Evolutionary conservation across 768 basidiomycete genomes (phyloP).

Genomic region (Dendrothele bispora): DNA sequence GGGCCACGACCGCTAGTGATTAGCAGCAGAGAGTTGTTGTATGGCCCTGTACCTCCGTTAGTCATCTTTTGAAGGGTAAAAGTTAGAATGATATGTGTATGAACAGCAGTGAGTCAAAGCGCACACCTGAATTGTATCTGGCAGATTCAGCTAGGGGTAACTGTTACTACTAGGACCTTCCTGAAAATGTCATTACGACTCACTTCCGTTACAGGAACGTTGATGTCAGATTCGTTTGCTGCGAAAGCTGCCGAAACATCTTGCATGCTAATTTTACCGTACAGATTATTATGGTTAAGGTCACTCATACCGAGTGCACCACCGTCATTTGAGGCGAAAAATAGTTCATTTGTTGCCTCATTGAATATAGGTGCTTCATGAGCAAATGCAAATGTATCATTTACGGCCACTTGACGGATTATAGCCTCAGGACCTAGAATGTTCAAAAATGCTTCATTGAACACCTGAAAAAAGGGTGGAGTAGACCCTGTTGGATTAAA

Average conservation of each 20-base stretch:
- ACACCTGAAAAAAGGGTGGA: slow-evolving; percentile 51
- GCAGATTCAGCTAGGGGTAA: slow-evolving; percentile 50
- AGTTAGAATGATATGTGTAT: not conserved
- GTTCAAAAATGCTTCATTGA: slow-evolving; percentile 51
- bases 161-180: slow-evolving; percentile 1
- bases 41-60: slow-evolving; percentile 68
- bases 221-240: slow-evolving; percentile 34
- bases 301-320: slow-evolving; percentile 64
- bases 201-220: slow-evolving; percentile 48
- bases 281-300: slow-evolving; percentile 60
- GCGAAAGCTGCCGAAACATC: slow-evolving; percentile 50
- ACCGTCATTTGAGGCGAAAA: slow-evolving; percentile 72
- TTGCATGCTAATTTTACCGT: slow-evolving; percentile 61
- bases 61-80: slow-evolving; percentile 41
- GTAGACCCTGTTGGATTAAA: slow-evolving; percentile 47
- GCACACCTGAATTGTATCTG: slow-evolving; percentile 47
- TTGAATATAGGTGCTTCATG: slow-evolving; percentile 79
- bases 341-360: slow-evolving; percentile 66
- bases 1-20: slow-evolving; percentile 65
- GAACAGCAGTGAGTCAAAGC: slow-evolving; percentile 1
- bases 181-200: slow-evolving; percentile 11
- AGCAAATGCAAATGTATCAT: slow-evolving; percentile 66
- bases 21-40: slow-evolving; percentile 56
- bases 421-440: slow-evolving; percentile 60
- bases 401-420: slow-evolving; percentile 58